Evolutionary conservation across 345 rosid species (phyloP), one percentile per base, ranked within the genome.

Genomic region (Eucalyptus regnans): DNA sequence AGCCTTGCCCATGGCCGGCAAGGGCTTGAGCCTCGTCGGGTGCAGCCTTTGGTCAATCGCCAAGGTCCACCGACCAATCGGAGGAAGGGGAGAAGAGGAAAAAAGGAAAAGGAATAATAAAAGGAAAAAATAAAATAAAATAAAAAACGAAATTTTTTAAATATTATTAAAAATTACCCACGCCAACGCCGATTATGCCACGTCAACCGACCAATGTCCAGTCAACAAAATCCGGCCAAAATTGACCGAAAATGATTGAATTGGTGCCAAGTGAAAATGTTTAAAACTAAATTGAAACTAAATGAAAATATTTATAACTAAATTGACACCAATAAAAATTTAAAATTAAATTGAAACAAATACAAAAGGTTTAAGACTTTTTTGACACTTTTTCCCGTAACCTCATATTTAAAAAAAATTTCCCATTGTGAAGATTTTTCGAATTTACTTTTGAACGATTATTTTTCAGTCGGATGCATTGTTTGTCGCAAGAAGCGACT

Each of bases 111-210:
- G n/a, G n/a, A n/a, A n/a, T n/a, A n/a, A n/a, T n/a, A n/a, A n/a
- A n/a, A n/a, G n/a, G n/a, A n/a, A 50, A 50, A 17, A 51, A 51
- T 3, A 1, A 52, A 52, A 52, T 3, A 1, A 52, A 52, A 52
- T 1, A 3, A 7, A 46, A 46, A 46, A 8, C 1, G 0, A 17
- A 7, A 18, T 18, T 1, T 1, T 50, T 52, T 52, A 18, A 51
- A 52, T 52, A 52, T 52, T 52, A 1, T 52, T 18, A 3, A 18
- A 52, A 52, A 0, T 18, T 18, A 52, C 7, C 0, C 0, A 18
- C 4, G 0, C 18, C 4, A 1, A 0, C 4, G 1, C 9, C 4
- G 0, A 52, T 52, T 1, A 52, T 52, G 0, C 0, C 25, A 1
- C 10, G 0, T 52, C 4, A 7, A 0, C 4, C 10, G 0, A 52